Conservation (phyloP, 805 yeast genomes). For the Lachancea quebecensis region DNA sequence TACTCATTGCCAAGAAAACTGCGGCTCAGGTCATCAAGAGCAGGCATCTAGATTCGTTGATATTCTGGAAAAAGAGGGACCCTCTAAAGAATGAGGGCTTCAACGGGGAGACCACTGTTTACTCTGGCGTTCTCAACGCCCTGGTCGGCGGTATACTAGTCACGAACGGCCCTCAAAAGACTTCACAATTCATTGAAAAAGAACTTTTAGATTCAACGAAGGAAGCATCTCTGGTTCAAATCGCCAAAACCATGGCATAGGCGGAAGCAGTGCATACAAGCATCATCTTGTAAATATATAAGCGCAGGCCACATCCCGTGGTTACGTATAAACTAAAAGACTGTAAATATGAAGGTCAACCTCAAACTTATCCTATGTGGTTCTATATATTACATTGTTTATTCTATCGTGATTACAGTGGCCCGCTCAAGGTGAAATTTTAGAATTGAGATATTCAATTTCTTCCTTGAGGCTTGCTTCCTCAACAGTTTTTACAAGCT, state of each 20-base stretch:
- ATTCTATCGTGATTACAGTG: not conserved
- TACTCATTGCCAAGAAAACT: slow-evolving; percentile 43
- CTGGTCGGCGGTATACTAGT: slow-evolving; percentile 63
- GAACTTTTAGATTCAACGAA: slow-evolving; percentile 37
- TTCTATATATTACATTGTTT: not conserved
- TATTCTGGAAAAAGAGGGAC: slow-evolving; percentile 63
- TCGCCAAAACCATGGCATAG: slow-evolving; percentile 8
- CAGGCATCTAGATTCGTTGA: slow-evolving; percentile 41
- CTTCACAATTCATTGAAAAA: slow-evolving; percentile 50
- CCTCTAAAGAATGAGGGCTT: slow-evolving; percentile 38
- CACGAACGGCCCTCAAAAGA: slow-evolving; percentile 52
- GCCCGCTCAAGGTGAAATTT: slow-evolving; percentile 29
- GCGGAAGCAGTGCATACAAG: not conserved
- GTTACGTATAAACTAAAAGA: too few relatives aligned
- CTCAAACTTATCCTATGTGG: not conserved
- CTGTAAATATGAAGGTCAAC: not conserved
- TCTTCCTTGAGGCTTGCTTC: slow-evolving; percentile 87
- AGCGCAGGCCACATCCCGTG: not conserved
- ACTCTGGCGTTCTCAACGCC: slow-evolving; percentile 51
- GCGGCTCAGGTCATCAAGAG: slow-evolving; percentile 47
- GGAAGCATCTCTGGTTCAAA: slow-evolving; percentile 14
- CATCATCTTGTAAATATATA: slow-evolving; percentile 2
- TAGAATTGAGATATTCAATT: slow-evolving; percentile 71
- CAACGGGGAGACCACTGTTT: slow-evolving; percentile 52
- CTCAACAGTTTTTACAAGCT: slow-evolving; percentile 90